phyloP scores from a whole-genome alignment of 176 grass and related monocot species.

The Cocos nucifera region DNA sequence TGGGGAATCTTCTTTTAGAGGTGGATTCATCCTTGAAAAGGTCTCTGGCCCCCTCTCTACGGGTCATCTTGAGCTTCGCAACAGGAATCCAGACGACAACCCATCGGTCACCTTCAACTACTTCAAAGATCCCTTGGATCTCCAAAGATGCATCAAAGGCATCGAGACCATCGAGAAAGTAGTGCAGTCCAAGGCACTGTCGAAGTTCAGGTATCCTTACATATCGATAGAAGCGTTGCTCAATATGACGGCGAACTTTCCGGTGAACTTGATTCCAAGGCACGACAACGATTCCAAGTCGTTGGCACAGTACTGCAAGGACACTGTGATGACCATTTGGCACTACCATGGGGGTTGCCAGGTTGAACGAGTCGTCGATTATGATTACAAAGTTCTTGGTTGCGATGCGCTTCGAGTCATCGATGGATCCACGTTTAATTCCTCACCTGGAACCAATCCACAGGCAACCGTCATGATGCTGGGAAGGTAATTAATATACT shows the following conservation, averaged over 20 bases:
- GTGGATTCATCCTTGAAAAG: conserved; percentile 75
- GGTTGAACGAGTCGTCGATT: background rate
- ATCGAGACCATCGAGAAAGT: conserved; percentile 51
- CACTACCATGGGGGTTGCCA: conserved; percentile 6
- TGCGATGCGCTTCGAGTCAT: conserved; percentile 1
- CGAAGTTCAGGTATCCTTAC: conserved; percentile 58
- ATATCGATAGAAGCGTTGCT: conserved; percentile 41
- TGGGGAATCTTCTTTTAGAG: conserved; percentile 39
- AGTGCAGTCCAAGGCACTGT: conserved; percentile 46
- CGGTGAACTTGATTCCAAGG: conserved; percentile 57
- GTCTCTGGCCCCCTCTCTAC: conserved; percentile 53
- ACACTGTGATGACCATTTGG: conserved; percentile 3
- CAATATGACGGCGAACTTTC: conserved; percentile 42
- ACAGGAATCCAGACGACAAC: conserved; percentile 46
- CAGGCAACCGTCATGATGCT: conserved; percentile 16
- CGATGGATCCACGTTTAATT: conserved; percentile 4
- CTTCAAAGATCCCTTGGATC: conserved; percentile 60
- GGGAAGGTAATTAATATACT: background rate
- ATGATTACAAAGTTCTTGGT: background rate
- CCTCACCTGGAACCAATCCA: conserved; percentile 10
- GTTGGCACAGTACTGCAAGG: conserved; percentile 27
- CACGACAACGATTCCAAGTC: conserved; percentile 52
- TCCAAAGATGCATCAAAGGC: conserved; percentile 47
- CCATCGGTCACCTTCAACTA: conserved; percentile 89
- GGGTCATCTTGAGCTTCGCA: conserved; percentile 48